Conservation (phyloP, 148 eudicot genomes). For the Mesembryanthemum crystallinum region DNA sequence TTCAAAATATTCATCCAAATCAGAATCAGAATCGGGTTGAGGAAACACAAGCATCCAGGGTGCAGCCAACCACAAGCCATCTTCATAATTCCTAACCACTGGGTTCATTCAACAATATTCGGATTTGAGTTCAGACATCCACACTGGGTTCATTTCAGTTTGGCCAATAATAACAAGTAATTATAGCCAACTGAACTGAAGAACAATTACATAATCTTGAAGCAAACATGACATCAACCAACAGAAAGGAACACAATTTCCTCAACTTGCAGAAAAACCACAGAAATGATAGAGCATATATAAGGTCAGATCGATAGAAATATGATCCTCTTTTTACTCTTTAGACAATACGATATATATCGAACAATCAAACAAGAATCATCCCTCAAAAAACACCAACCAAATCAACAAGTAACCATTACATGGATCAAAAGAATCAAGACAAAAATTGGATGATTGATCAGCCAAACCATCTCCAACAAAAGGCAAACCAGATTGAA, state of each 20-base stretch:
- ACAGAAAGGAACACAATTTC: not conserved
- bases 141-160: not conserved
- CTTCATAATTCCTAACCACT: not conserved
- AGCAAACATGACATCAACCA: not conserved
- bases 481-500: conserved; percentile 6
- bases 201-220: not conserved
- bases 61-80: not conserved
- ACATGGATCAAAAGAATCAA: conserved; percentile 1
- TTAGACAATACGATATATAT: no score
- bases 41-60: not conserved
- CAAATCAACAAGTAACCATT: not conserved
- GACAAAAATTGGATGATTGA: conserved; percentile 7
- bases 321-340: no score
- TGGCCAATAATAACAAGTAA: not conserved
- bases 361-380: not conserved
- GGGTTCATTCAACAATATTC: not conserved
- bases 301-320: not conserved
- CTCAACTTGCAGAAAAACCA: not conserved
- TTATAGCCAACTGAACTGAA: not conserved
- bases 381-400: not conserved
- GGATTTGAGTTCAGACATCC: not conserved
- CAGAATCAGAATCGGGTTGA: no score
- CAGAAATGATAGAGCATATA: not conserved
- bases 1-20: not conserved
- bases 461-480: not conserved